Evolutionary conservation across 257 asterid genomes (phyloP), one percentile per base, ranked within the genome.

Genomic region (Vinca minor): DNA sequence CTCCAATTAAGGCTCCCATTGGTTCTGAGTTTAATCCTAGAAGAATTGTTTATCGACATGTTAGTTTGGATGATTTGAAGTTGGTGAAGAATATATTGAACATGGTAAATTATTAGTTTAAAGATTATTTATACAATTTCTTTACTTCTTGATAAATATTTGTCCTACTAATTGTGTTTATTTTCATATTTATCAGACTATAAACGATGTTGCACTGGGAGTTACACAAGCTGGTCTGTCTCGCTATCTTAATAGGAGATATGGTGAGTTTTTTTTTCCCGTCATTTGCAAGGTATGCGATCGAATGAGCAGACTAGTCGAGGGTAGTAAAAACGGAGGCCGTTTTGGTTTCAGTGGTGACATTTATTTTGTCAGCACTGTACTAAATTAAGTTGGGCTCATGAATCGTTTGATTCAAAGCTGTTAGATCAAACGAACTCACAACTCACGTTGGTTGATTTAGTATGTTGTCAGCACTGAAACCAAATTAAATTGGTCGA

Each of bases 151-250:
- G 25, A 46, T 46, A n/a, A 46, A n/a, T 14, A 44, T 6, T 8
- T 46, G 8, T 49, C 26, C 18, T 39, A 38, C 2, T 15, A 38
- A n/a, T 38, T 38, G 1, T 41, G 49, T 47, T 13, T 46, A 18
- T 25, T 23, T 25, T 41, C 20, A 20, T 15, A 7, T n/a, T 31
- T 0, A n/a, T 49, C 76, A 78, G 83, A 78, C 83, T 0, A 67
- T 78, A 48, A 78, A 75, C 5, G 83, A 74, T 59, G 83, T 78
- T 9, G 80, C 79, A 12, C 47, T 78, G 21, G 83, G 78, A 41
- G 65, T 78, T 32, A 71, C 73, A 42, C 80, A 78, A 47, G 80
- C 78, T 55, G 83, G 73, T 31, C 65, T 78, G 42, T 78, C 80
- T 55, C 66, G 63, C 8, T 78, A 74, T 61, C 83, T 78, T 39